Conservation (phyloP, 1,284 basidiomycete genomes). For the Ustilago cynodontis region DNA sequence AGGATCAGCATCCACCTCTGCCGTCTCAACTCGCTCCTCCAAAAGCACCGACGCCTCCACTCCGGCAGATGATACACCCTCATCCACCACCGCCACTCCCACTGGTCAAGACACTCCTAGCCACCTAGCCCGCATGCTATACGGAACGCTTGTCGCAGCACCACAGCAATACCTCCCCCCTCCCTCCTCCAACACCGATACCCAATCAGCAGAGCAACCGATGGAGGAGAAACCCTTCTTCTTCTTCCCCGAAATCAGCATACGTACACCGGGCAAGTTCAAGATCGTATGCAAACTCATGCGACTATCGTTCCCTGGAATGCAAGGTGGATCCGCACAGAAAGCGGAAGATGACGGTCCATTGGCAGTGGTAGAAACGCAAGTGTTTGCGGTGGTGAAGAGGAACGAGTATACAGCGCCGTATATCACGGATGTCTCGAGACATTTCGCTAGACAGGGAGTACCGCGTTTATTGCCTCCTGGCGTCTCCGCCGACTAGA, state of each 20-base stretch:
- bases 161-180: slow-evolving; percentile 29
- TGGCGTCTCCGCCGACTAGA: slow-evolving; percentile 42
- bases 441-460: slow-evolving; percentile 56
- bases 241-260: slow-evolving; percentile 59
- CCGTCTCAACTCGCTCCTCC: neutral
- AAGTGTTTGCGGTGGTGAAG: slow-evolving; percentile 47
- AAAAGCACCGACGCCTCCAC: slow-evolving; percentile 7
- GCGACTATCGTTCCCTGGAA: slow-evolving; percentile 35
- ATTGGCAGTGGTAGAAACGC: too few species aligned
- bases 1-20: slow-evolving; percentile 14
- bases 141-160: slow-evolving; percentile 51
- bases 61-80: slow-evolving; percentile 6
- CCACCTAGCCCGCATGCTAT: slow-evolving; percentile 47
- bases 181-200: neutral
- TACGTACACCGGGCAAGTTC: slow-evolving; percentile 51
- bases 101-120: slow-evolving; percentile 2
- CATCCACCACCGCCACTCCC: neutral
- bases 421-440: slow-evolving; percentile 55
- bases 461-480: slow-evolving; percentile 51
- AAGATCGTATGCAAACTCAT: slow-evolving; percentile 46
- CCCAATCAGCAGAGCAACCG: neutral
- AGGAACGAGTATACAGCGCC: slow-evolving; percentile 37
- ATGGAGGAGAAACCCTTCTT: slow-evolving; percentile 32
- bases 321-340: neutral
- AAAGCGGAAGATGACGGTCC: neutral